Evolutionary conservation across 495 filamentous ascomycete species (phyloP), one percentile per base, ranked within the genome.

Genomic region (Hypoxylon lienhwacheense): DNA sequence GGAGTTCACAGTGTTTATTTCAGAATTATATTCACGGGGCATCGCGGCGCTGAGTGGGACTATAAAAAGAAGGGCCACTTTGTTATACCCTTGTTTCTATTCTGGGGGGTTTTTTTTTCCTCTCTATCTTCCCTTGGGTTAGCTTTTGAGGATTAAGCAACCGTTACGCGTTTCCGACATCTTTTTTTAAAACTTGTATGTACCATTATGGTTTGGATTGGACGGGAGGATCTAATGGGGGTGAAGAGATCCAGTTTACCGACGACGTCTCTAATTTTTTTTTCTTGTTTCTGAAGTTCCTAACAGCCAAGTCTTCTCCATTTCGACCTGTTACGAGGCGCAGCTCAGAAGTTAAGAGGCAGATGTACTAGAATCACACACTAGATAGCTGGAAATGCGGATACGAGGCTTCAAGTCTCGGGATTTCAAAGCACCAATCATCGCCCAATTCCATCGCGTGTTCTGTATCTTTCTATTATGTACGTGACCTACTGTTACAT

Each of bases 31-130:
- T 29, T 34, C 20, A 35, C 15, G 37, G n/a, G n/a, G 44, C 33
- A 54, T 50, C 6, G 21, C 21, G 50, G 57, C 57, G 57, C 57
- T 55, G 2, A 39, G 24, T 41, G 29, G 34, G 50, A 15, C 20
- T 39, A 47, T 19, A 28, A 32, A 37, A 46, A 21, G 40, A 19
- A 35, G 28, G 33, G 35, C n/a, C 32, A 11, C 8, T 32, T 54
- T 51, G 16, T 32, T 51, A 61, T 61, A 61, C 58, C 58, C 51
- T 41, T 50, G 31, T 34, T 24, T 40, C 16, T 48, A n/a, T 51
- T 34, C 31, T 32, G 45, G 15, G 22, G 46, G 22, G 36, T 26
- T 42, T 35, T 45, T 37, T 7, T 6, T 31, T 19, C 12, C 1
- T n/a, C n/a, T n/a, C n/a, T n/a, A n/a, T n/a, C n/a, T n/a, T n/a